phyloP scores from a whole-genome alignment of 106 monocot genomes.

The Apostasia ramifera region DNA sequence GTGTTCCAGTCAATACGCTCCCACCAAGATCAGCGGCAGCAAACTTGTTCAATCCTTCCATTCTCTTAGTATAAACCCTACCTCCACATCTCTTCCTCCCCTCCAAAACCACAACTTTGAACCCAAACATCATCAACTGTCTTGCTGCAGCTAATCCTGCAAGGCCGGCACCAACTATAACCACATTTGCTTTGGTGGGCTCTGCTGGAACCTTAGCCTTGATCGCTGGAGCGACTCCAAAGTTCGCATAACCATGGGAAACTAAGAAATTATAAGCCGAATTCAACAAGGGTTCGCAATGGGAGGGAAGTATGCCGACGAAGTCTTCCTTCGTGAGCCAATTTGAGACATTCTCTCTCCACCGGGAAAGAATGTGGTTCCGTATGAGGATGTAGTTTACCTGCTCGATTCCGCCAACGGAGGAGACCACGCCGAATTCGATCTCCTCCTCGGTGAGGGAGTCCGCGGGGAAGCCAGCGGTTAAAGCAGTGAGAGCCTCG shows the following conservation, averaged over 20 bases:
- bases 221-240: conserved; percentile 64
- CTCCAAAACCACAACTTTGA: conserved; percentile 74
- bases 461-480: conserved; percentile 94
- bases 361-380: conserved; percentile 19
- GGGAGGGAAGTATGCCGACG: conserved; percentile 33
- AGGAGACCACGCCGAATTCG: conserved; percentile 79
- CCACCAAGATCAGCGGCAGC: conserved; percentile 88
- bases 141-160: conserved; percentile 80
- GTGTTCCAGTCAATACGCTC: conserved; percentile 74
- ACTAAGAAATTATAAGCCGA: conserved; percentile 68
- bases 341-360: conserved; percentile 16
- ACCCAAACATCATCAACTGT: conserved; percentile 74
- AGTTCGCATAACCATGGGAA: conserved; percentile 79
- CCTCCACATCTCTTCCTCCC: conserved; percentile 91
- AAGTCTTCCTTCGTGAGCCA: conserved; percentile 27
- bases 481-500: conserved; percentile 90
- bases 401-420: conserved; percentile 92
- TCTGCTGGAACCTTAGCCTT: conserved; percentile 57
- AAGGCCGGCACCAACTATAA: conserved; percentile 76
- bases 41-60: conserved; percentile 53
- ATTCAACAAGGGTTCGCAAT: conserved; percentile 48
- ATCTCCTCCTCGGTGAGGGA: conserved; percentile 94
- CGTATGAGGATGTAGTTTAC: conserved; percentile 55
- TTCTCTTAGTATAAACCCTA: conserved; percentile 81
- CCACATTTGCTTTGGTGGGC: conserved; percentile 36